phyloP scores from a whole-genome alignment of 140 eudicot species.

The Cichorium intybus region DNA sequence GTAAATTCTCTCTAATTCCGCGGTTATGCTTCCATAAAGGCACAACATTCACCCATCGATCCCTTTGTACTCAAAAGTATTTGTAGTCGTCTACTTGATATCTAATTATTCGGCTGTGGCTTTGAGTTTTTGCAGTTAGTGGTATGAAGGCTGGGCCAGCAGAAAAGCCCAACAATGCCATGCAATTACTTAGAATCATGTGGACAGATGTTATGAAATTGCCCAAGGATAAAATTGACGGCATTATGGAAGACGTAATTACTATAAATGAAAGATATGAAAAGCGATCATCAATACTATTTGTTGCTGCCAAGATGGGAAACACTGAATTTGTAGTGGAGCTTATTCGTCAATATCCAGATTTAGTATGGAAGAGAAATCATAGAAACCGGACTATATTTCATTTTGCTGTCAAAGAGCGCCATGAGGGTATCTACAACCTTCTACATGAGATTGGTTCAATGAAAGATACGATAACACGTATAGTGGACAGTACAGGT shows the following conservation, averaged over 20 bases:
- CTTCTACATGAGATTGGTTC: not conserved
- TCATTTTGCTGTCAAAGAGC: not conserved
- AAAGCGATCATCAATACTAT: not conserved
- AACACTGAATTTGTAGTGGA: not conserved
- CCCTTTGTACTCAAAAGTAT: not conserved
- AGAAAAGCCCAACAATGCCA: not conserved
- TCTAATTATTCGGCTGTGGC: too few relatives aligned
- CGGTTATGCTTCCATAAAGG: too few relatives aligned
- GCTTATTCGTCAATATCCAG: not conserved
- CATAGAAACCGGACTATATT: not conserved
- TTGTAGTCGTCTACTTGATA: not conserved
- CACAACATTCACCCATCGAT: not conserved
- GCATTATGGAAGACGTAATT: too few relatives aligned
- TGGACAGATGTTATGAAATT: not conserved
- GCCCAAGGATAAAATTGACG: not conserved
- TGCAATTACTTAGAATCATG: not conserved
- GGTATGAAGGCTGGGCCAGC: not conserved
- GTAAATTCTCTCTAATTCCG: too few relatives aligned
- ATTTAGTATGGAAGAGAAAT: not conserved
- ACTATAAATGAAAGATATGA: too few relatives aligned
- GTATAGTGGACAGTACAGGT: too few relatives aligned
- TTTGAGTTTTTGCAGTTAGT: not conserved
- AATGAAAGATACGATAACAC: not conserved
- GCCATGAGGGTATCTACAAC: not conserved
- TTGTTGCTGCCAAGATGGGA: conserved; percentile 16